phyloP scores from a whole-genome alignment of 2,329 filamentous ascomycete genomes.

The Colletotrichum sp. region DNA sequence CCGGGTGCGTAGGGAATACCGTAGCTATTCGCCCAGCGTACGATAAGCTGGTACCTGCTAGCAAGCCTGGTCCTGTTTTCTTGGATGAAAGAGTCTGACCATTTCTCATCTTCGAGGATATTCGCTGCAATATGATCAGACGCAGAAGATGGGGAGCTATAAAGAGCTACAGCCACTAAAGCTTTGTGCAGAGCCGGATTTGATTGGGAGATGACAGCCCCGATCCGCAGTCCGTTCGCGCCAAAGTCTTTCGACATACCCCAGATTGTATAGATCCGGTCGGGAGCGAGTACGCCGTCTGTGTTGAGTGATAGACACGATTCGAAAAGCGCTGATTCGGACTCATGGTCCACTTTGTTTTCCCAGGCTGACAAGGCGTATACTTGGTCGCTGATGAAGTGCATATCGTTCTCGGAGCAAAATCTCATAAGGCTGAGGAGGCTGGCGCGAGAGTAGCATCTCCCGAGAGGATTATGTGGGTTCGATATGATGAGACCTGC shows the following conservation, averaged over 20 bases:
- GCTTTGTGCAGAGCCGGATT: conserved; percentile 25
- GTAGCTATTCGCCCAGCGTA: conserved; percentile 38
- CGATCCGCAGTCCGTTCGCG: conserved; percentile 47
- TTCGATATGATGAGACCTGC: conserved; percentile 15
- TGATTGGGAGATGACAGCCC: conserved; percentile 28
- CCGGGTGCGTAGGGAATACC: conserved; percentile 49
- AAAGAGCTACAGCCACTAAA: background rate
- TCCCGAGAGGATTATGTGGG: conserved; percentile 40
- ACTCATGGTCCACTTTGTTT: conserved; percentile 38
- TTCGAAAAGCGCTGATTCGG: conserved; percentile 40
- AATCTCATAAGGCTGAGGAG: background rate
- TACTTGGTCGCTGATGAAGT: conserved; percentile 53
- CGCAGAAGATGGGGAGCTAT: background rate
- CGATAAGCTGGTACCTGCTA: conserved; percentile 41
- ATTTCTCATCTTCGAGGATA: conserved; percentile 9
- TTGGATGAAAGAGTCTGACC: conserved; percentile 46
- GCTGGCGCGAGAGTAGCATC: background rate
- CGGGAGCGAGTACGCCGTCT: conserved; percentile 40
- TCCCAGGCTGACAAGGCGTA: conserved; percentile 49
- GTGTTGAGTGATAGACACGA: conserved; percentile 38
- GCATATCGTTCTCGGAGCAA: conserved; percentile 35
- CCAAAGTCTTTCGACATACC: conserved; percentile 41
- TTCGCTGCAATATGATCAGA: conserved; percentile 11
- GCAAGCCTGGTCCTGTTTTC: conserved; percentile 46
- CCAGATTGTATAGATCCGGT: conserved; percentile 44